phyloP scores from a whole-genome alignment of 768 basidiomycete genomes.

The Lanmaoa pseudosensibilis region DNA sequence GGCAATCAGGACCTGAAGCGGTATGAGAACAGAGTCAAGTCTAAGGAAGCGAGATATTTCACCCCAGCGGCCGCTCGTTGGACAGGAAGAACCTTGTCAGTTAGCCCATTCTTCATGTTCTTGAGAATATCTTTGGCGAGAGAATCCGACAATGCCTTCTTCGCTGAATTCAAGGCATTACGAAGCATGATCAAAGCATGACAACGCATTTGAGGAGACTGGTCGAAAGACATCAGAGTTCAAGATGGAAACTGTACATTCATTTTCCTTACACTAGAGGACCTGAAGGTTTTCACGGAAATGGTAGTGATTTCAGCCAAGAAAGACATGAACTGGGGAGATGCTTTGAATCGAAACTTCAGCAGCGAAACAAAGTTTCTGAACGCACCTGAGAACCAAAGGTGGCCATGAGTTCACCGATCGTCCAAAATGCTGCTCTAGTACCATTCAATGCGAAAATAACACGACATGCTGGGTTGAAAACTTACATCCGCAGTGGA shows the following conservation, averaged over 20 bases:
- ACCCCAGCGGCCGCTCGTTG: slow-evolving; percentile 85
- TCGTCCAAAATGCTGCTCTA: slow-evolving; percentile 82
- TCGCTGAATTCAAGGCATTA: slow-evolving; percentile 80
- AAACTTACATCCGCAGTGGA: slow-evolving; percentile 61
- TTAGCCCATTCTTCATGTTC: slow-evolving; percentile 69
- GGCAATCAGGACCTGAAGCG: slow-evolving; percentile 44
- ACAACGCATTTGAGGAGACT: slow-evolving; percentile 82
- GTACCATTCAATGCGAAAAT: slow-evolving; percentile 6
- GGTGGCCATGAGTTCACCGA: slow-evolving; percentile 84
- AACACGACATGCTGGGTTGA: background rate
- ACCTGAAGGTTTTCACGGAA: slow-evolving; percentile 66
- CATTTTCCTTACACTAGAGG: slow-evolving; percentile 60
- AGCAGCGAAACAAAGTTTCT: background rate
- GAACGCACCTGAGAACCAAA: slow-evolving; percentile 78
- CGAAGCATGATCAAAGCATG: slow-evolving; percentile 74
- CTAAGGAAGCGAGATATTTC: slow-evolving; percentile 12
- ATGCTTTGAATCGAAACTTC: background rate
- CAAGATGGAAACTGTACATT: background rate
- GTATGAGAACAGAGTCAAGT: slow-evolving; percentile 17
- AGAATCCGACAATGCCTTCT: slow-evolving; percentile 80
- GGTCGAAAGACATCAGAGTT: slow-evolving; percentile 8
- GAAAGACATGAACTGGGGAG: slow-evolving; percentile 85
- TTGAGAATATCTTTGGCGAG: slow-evolving; percentile 80
- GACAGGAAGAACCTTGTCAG: slow-evolving; percentile 81
- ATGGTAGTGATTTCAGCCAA: slow-evolving; percentile 79